These are phyloP conservation scores for Paramecium caudatum DNA, from an alignment of 73 alveolate species.

Conservation along the genomic window DNA sequence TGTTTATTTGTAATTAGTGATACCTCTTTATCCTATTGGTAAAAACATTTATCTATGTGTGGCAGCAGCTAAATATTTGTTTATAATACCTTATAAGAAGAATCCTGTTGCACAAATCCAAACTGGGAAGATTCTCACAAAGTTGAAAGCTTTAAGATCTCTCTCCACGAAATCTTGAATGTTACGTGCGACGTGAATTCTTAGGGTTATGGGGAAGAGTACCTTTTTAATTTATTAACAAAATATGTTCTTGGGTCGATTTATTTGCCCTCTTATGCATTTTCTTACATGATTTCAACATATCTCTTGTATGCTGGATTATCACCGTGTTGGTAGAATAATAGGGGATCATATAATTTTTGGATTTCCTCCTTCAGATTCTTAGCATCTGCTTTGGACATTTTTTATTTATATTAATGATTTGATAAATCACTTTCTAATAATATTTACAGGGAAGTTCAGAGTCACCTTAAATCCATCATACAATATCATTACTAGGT, in stretches of 20 bases:
- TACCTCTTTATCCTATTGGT: constrained; percentile 74
- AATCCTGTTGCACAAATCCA: constrained; percentile 72
- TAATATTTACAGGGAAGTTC: constrained; percentile 80
- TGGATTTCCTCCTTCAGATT: constrained; percentile 52
- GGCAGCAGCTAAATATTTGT: constrained; percentile 12
- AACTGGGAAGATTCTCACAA: constrained; percentile 73
- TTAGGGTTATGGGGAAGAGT: neutral
- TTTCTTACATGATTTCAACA: constrained; percentile 69
- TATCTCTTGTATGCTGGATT: constrained; percentile 75
- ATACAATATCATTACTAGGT: constrained; percentile 86
- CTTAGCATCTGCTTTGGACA: constrained; percentile 30
- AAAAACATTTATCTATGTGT: constrained; percentile 59
- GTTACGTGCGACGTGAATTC: constrained; percentile 72
- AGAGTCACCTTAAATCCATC: constrained; percentile 88
- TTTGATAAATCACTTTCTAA: constrained; percentile 76
- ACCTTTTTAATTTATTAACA: constrained; percentile 70
- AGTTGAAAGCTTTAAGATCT: constrained; percentile 71
- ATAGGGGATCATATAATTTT: constrained; percentile 74
- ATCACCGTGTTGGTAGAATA: constrained; percentile 76
- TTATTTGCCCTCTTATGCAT: constrained; percentile 70
- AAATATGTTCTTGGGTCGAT: constrained; percentile 77
- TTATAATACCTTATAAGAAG: constrained; percentile 10
- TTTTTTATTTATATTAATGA: neutral
- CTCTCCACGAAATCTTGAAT: constrained; percentile 72
- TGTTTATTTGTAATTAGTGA: constrained; percentile 66